Evolutionary conservation across 331 rosid species (phyloP).

Genomic region (Pyracantha coccinea): DNA sequence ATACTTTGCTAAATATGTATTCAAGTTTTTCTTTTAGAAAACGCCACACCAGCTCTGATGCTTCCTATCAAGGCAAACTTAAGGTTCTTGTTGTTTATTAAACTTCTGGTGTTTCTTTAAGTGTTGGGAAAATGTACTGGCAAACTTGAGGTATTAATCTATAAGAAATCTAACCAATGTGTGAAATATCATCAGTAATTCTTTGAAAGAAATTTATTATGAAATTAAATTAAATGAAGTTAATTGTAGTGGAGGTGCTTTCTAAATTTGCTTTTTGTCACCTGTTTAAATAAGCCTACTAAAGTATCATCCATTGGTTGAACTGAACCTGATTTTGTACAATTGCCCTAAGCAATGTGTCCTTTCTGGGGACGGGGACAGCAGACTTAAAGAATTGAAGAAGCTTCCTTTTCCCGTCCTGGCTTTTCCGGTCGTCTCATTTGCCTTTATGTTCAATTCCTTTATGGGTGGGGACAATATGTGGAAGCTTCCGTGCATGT

Average conservation of each 20-base stretch:
- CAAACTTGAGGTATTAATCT: background rate
- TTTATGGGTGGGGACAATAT: constrained; percentile 2
- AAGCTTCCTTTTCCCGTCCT: constrained; percentile 9
- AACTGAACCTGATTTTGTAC: background rate
- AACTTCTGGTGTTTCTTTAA: background rate
- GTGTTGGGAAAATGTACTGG: background rate
- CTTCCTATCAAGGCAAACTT: background rate
- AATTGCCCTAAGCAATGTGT: background rate
- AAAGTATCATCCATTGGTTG: background rate
- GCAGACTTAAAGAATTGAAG: constrained; percentile 1
- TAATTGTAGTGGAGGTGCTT: background rate
- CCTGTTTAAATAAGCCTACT: background rate
- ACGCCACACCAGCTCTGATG: background rate
- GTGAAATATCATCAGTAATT: background rate
- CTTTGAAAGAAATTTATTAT: background rate
- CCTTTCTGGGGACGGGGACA: background rate
- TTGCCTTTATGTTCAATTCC: background rate
- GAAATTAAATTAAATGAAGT: background rate
- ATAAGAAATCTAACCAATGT: background rate
- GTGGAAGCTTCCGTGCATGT: constrained; percentile 20
- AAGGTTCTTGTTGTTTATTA: background rate
- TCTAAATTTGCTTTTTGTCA: background rate
- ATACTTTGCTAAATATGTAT: background rate
- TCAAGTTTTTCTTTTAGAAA: background rate
- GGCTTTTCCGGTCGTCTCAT: background rate